Evolutionary conservation across 2,329 filamentous ascomycete species (phyloP).

Genomic region (Aureobasidium zeae): DNA sequence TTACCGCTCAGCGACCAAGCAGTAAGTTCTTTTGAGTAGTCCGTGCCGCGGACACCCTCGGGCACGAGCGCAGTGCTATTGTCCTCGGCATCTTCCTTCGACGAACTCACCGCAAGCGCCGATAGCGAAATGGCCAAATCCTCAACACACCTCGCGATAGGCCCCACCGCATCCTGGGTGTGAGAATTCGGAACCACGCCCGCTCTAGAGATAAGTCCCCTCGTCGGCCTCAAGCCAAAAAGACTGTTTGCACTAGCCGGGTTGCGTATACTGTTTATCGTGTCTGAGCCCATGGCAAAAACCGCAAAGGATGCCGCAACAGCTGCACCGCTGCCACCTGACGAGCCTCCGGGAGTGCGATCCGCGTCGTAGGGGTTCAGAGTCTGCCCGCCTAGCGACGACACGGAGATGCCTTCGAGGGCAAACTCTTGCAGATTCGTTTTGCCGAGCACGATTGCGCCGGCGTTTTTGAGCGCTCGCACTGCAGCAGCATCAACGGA

Average conservation of each 20-base stretch:
- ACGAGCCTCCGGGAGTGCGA: constrained; percentile 57
- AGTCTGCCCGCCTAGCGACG: constrained; percentile 55
- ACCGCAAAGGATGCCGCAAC: constrained; percentile 51
- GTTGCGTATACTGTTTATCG: constrained; percentile 51
- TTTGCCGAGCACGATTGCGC: constrained; percentile 28
- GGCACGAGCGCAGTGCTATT: constrained; percentile 45
- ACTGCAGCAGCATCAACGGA: constrained; percentile 27
- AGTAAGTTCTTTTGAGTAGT: constrained; percentile 40
- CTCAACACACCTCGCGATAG: constrained; percentile 26
- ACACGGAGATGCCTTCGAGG: constrained; percentile 54
- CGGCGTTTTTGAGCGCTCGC: constrained; percentile 25
- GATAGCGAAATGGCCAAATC: constrained; percentile 27
- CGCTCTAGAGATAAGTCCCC: constrained; percentile 25
- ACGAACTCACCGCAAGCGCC: constrained; percentile 37
- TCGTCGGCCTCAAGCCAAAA: constrained; percentile 48
- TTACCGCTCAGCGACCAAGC: constrained; percentile 31
- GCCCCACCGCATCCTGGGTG: constrained; percentile 27
- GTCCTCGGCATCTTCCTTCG: constrained; percentile 43
- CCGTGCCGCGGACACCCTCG: constrained; percentile 30
- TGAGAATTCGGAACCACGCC: constrained; percentile 28
- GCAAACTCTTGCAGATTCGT: constrained; percentile 51
- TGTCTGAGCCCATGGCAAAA: constrained; percentile 32
- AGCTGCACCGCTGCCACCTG: constrained; percentile 53
- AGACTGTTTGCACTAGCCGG: constrained; percentile 53
- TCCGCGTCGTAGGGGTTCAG: constrained; percentile 56